Conservation (phyloP, 139 green algal species). For the Asterochloris sp. region DNA sequence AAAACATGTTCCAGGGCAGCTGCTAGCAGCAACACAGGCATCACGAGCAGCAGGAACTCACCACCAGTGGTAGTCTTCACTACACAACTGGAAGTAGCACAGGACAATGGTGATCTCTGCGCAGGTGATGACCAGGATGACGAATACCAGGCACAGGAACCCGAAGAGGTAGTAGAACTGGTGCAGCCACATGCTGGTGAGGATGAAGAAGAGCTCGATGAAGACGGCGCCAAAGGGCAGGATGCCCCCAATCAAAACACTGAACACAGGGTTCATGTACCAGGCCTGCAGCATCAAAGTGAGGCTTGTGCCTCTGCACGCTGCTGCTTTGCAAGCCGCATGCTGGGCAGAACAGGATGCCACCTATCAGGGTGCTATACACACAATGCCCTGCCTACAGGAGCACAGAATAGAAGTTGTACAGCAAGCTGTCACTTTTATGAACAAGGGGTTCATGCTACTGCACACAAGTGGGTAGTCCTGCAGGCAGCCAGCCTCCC, state of each 20-base stretch:
- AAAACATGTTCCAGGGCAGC: no score
- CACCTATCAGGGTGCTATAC: no score
- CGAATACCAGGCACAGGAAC: constrained; percentile 95
- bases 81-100: constrained; percentile 95
- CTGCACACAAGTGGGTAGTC: no score
- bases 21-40: neutral
- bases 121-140: constrained; percentile 97
- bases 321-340: no score
- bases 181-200: constrained; percentile 97
- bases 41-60: neutral
- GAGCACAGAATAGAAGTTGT: no score
- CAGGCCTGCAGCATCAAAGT: constrained; percentile 5
- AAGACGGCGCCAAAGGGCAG: constrained; percentile 99
- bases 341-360: no score
- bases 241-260: constrained; percentile 90
- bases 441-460: no score
- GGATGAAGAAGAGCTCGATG: constrained; percentile 99
- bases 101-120: constrained; percentile 99
- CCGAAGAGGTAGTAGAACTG: constrained; percentile 98
- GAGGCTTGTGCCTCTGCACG: no score
- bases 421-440: no score
- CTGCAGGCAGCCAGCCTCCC: no score
- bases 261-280: constrained; percentile 64
- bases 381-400: no score
- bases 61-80: constrained; percentile 96